Base-by-base conservation (phyloP, 306 rosid species). In the Phaseolus lunatus region DNA sequence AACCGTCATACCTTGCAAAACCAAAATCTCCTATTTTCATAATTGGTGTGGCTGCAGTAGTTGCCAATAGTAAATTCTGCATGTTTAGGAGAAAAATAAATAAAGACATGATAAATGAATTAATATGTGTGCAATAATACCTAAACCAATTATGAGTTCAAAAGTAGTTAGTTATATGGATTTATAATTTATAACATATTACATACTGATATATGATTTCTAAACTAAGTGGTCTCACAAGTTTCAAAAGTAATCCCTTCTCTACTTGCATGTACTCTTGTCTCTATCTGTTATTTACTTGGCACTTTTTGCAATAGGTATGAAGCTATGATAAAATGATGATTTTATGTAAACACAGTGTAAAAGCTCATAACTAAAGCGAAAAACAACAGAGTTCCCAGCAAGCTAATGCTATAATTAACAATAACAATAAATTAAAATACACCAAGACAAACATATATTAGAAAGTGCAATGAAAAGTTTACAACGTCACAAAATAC, bases 1-100 rank as follows among this genome's bases (percentile, higher is more conserved):
- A 61, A 45, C 65, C 57, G 71, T 53, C 76, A 44, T 79, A 92
- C 99, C 99, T 89, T 73, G 97, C 99, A 86, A 96, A 96, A 84
- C 97, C 99, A 78, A 96, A 96, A 89, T 96, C 99, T 59, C 99
- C 99, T 27, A 96, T 89, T 87, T 92, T 96, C 90, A 96, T 33
- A 31, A 82, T 78, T 65, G 96, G 94, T 45, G 76, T 81, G 56
- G 62, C 85, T 72, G 83, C 86, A 75, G 73, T 69, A 29, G 73
- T 71, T 19, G 91, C 81, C 89, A 96, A 78, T 63, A 96, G 90
- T 73, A 96, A 88, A 85, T 96, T 96, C 99, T 96, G 90, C 96
- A 86, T 64, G 76, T 84, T 85, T 20, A 19, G 73, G 18, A 47
- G 61, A 23, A 24, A 69, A 80, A 41, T 70, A 35, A 72, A 80